These are phyloP conservation scores for Ustilago xerochloae DNA, from an alignment of 1,284 basidiomycete species.

Conservation along the genomic window DNA sequence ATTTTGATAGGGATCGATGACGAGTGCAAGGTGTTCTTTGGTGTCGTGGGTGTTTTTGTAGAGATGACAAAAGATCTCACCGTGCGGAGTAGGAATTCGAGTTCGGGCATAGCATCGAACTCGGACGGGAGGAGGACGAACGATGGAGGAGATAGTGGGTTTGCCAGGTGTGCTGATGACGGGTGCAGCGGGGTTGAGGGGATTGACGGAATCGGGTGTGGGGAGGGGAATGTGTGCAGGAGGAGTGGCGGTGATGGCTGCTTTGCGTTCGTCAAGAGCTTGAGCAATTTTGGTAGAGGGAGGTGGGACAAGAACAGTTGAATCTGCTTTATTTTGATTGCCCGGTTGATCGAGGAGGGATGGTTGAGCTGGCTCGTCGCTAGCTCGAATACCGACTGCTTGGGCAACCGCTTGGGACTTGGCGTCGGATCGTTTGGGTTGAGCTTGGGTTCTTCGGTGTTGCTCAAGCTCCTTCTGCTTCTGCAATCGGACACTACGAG, in stretches of 20 bases:
- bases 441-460: constrained; percentile 19
- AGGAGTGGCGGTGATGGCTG: constrained; percentile 19
- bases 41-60: constrained; percentile 85
- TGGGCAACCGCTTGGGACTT: constrained; percentile 8
- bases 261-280: constrained; percentile 43
- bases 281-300: constrained; percentile 20
- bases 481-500: constrained; percentile 47
- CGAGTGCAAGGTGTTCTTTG: constrained; percentile 98
- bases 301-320: constrained; percentile 28
- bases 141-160: constrained; percentile 49
- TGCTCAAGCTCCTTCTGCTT: constrained; percentile 39
- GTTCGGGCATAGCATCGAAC: constrained; percentile 95
- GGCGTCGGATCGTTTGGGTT: background rate
- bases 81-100: constrained; percentile 94
- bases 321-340: constrained; percentile 43
- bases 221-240: constrained; percentile 15
- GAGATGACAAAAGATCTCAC: constrained; percentile 90
- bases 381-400: constrained; percentile 22
- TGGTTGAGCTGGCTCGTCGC: constrained; percentile 35
- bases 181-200: constrained; percentile 24
- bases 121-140: constrained; percentile 54
- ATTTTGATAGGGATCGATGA: constrained; percentile 76
- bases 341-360: constrained; percentile 23
- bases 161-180: constrained; percentile 27
- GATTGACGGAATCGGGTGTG: constrained; percentile 14